Conservation (phyloP, 75 land plant species). For the Pinus albicaulis region DNA sequence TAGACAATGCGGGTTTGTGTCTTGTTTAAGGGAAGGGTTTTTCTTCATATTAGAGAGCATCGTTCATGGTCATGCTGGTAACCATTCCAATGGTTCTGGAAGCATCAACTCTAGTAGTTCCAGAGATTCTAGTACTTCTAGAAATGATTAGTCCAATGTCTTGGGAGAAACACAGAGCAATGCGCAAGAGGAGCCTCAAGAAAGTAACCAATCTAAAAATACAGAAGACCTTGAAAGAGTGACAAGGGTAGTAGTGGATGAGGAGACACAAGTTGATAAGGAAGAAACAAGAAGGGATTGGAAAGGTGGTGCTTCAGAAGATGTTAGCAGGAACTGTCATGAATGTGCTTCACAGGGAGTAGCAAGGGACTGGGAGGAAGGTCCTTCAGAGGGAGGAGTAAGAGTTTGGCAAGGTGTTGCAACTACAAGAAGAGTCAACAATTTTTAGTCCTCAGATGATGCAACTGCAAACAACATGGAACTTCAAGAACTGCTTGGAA, state of each 20-base stretch:
- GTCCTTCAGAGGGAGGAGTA: conserved; percentile 32
- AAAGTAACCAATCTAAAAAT: conserved; percentile 8
- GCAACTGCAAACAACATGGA: conserved; percentile 92
- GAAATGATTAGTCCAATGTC: conserved; percentile 20
- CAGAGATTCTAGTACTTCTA: conserved; percentile 13
- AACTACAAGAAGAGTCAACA: conserved; percentile 41
- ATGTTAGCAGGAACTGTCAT: conserved; percentile 29
- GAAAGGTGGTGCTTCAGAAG: conserved; percentile 17
- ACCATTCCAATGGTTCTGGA: conserved; percentile 24
- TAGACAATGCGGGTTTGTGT: too few species aligned
- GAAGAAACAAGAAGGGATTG: neutral
- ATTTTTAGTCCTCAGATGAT: conserved; percentile 78
- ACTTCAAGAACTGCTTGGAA: conserved; percentile 89
- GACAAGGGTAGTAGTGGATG: conserved; percentile 5
- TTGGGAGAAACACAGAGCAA: conserved; percentile 17
- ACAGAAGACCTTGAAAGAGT: conserved; percentile 8
- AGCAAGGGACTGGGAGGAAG: conserved; percentile 41
- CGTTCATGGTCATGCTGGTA: conserved; percentile 65
- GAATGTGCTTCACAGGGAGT: conserved; percentile 26
- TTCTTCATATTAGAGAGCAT: conserved; percentile 74
- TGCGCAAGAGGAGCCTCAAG: conserved; percentile 22
- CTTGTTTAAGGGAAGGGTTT: conserved; percentile 93
- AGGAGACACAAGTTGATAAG: conserved; percentile 4
- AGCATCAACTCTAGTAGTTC: conserved; percentile 9
- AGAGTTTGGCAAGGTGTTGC: conserved; percentile 25